Evolutionary conservation across 345 rosid genomes (phyloP).

Genomic region (Eucalyptus fibrosa): DNA sequence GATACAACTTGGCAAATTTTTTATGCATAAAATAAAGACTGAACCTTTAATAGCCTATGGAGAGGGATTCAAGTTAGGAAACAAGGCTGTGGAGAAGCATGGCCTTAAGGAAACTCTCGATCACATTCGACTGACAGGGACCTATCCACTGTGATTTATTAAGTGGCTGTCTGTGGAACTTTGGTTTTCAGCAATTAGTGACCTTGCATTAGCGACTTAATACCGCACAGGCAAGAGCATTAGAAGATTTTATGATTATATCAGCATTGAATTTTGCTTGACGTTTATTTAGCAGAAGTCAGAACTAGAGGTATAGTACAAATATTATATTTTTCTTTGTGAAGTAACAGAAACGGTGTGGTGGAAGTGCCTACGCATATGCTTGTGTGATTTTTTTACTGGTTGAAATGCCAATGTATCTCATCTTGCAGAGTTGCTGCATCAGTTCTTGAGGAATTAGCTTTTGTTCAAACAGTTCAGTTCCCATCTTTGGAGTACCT

Average conservation of each 20-base stretch:
- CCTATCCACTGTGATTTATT: neutral
- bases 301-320: neutral
- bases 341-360: neutral
- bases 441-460: neutral
- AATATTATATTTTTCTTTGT: neutral
- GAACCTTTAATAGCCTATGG: constrained; percentile 73
- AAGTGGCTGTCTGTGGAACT: neutral
- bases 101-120: constrained; percentile 68
- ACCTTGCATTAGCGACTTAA: neutral
- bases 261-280: neutral
- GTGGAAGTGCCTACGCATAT: neutral
- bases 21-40: constrained; percentile 71
- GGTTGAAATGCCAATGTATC: neutral
- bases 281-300: neutral
- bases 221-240: neutral
- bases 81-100: constrained; percentile 45
- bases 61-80: constrained; percentile 71
- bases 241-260: neutral
- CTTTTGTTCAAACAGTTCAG: neutral
- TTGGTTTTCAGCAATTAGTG: neutral
- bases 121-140: constrained; percentile 50
- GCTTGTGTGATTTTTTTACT: neutral
- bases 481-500: neutral
- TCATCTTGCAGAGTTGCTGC: neutral
- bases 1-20: constrained; percentile 73